Evolutionary conservation across 2,329 filamentous ascomycete species (phyloP).

Genomic region (Cryphonectria parasitica): DNA sequence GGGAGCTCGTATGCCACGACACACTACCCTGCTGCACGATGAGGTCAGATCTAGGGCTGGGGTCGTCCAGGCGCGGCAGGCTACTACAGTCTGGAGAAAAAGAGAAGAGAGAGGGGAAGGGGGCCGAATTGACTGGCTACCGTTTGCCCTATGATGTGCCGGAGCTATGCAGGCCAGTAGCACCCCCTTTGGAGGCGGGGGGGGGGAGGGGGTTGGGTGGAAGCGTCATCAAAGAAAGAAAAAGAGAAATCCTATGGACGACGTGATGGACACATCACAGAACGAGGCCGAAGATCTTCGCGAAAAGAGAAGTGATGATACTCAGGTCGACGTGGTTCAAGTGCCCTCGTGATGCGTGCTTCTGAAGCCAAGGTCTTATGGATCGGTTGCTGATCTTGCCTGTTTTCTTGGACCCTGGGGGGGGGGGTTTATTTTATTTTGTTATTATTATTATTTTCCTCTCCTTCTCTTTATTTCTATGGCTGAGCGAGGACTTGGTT

Average conservation of each 20-base stretch:
- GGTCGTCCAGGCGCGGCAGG: not conserved
- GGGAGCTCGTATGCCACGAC: not conserved
- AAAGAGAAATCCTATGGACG: not conserved
- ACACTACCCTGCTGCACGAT: constrained; percentile 18
- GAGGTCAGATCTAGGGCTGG: constrained; percentile 13
- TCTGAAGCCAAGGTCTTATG: constrained; percentile 1
- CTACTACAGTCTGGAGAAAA: too few relatives aligned
- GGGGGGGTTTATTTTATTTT: not conserved
- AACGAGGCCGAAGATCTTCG: constrained; percentile 8
- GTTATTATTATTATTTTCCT: not conserved
- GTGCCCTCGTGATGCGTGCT: not conserved
- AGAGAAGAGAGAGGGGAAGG: too few relatives aligned
- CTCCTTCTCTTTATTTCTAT: not conserved
- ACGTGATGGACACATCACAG: constrained; percentile 7
- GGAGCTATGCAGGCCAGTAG: not conserved
- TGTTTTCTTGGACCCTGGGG: not conserved
- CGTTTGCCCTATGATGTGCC: not conserved
- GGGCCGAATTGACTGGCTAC: not conserved
- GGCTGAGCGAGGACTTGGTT: not conserved
- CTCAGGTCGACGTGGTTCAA: not conserved
- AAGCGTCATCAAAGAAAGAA: not conserved
- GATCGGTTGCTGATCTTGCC: constrained; percentile 10
- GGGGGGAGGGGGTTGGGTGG: too few relatives aligned
- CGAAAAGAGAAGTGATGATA: not conserved
- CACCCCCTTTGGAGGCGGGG: not conserved